Percentiles rank a stretch among this genome's conserved stretches.
Conservation (phyloP, 2,329 filamentous ascomycete genomes). For the Blastomyces silverae region DNA sequence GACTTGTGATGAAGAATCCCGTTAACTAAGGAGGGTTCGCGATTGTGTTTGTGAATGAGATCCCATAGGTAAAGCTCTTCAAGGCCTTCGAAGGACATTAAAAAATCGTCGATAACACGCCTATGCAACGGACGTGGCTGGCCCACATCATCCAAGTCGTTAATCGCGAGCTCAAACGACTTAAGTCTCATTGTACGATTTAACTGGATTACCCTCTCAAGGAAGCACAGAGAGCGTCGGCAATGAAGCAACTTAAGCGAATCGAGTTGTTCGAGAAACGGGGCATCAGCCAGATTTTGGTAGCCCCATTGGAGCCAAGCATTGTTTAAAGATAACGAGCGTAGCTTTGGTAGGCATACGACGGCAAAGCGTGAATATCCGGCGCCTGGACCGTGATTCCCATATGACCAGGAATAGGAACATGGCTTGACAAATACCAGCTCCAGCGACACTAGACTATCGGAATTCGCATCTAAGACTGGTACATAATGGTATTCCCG, state of each 20-base stretch:
- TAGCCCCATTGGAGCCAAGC: background rate
- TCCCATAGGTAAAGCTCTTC: slow-evolving; percentile 7
- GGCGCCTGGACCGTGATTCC: too few relatives aligned
- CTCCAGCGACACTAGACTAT: background rate
- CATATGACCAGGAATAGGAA: too few relatives aligned
- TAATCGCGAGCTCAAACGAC: background rate
- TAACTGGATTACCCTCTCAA: background rate
- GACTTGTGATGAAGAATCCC: background rate
- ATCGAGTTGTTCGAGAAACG: background rate
- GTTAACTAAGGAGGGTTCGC: background rate
- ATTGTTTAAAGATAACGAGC: background rate
- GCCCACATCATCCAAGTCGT: background rate
- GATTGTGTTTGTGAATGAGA: background rate
- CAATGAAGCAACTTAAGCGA: slow-evolving; percentile 1
- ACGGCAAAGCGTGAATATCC: background rate
- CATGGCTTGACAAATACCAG: background rate
- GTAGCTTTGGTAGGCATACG: background rate
- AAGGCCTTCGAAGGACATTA: slow-evolving; percentile 2
- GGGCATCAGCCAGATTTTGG: background rate
- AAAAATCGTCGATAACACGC: background rate
- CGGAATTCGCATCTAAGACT: background rate
- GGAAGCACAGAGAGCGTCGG: background rate
- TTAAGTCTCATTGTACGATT: background rate
- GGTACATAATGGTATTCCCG: background rate
- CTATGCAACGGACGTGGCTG: background rate